These are phyloP conservation scores for Cystobasidium onofrii DNA, from an alignment of 768 basidiomycete species.

Conservation along the genomic window DNA sequence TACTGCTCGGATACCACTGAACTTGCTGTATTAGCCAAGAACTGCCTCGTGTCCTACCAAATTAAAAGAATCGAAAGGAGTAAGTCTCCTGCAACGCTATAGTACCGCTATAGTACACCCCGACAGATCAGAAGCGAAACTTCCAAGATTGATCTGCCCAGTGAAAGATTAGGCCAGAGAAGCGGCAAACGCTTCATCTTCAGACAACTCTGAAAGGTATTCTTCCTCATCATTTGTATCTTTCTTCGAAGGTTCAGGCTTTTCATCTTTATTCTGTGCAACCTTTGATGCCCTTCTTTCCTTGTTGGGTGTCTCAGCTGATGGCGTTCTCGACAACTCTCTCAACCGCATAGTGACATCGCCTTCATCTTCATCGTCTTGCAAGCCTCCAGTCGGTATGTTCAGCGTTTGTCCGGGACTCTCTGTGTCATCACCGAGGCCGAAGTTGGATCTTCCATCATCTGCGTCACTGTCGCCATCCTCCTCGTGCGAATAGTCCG, in stretches of 20 bases:
- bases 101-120: too few species aligned
- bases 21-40: too few species aligned
- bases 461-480: neutral
- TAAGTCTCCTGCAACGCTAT: too few species aligned
- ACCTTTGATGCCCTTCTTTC: neutral
- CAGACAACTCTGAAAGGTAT: conserved; percentile 1
- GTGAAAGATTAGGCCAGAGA: neutral
- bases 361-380: neutral
- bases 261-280: neutral
- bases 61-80: too few species aligned
- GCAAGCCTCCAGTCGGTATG: neutral
- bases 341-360: conserved; percentile 5
- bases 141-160: too few species aligned
- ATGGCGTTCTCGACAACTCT: neutral
- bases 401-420: neutral
- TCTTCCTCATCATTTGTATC: conserved; percentile 9
- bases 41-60: too few species aligned
- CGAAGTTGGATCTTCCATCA: neutral
- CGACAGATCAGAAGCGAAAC: too few species aligned
- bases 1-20: too few species aligned
- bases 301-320: neutral
- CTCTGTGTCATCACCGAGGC: neutral
- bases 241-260: neutral
- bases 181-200: conserved; percentile 9
- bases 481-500: neutral